Evolutionary conservation across 768 basidiomycete genomes (phyloP).

Genomic region (Pleurotus salmoneostramineus): DNA sequence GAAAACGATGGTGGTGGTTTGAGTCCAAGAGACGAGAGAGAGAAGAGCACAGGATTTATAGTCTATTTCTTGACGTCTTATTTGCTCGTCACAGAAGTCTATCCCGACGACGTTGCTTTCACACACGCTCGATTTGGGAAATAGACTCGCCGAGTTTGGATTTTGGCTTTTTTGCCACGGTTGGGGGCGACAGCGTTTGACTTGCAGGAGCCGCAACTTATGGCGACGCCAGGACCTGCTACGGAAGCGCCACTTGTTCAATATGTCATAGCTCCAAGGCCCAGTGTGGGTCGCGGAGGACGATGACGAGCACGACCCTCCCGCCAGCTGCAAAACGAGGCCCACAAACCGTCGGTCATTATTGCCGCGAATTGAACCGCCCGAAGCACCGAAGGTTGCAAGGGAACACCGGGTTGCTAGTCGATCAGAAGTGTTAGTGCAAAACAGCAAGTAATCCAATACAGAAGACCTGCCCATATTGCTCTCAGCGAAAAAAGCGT

Average conservation of each 20-base stretch:
- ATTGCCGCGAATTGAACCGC: not conserved
- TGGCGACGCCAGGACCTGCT: not conserved
- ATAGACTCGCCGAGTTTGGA: not conserved
- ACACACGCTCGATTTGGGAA: constrained; percentile 6
- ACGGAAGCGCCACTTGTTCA: not conserved
- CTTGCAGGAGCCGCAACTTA: not conserved
- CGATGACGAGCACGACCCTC: not conserved
- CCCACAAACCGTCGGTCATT: too few relatives aligned
- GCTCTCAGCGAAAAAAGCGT: not conserved
- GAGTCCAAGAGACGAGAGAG: constrained; percentile 31
- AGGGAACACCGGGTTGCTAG: not conserved
- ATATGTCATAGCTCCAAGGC: too few relatives aligned
- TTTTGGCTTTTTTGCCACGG: not conserved
- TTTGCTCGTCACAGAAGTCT: constrained; percentile 4
- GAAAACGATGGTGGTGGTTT: constrained; percentile 35
- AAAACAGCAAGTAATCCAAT: constrained; percentile 2
- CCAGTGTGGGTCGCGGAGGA: not conserved
- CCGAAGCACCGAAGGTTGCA: not conserved
- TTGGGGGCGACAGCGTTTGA: not conserved
- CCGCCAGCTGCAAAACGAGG: too few relatives aligned
- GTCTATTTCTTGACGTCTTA: constrained; percentile 6
- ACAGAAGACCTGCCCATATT: constrained; percentile 5
- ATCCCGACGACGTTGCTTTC: not conserved
- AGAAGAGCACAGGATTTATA: constrained; percentile 25
- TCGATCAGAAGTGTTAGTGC: not conserved